Evolutionary conservation across 768 basidiomycete genomes (phyloP).

Genomic region (Auriscalpium microsporum): DNA sequence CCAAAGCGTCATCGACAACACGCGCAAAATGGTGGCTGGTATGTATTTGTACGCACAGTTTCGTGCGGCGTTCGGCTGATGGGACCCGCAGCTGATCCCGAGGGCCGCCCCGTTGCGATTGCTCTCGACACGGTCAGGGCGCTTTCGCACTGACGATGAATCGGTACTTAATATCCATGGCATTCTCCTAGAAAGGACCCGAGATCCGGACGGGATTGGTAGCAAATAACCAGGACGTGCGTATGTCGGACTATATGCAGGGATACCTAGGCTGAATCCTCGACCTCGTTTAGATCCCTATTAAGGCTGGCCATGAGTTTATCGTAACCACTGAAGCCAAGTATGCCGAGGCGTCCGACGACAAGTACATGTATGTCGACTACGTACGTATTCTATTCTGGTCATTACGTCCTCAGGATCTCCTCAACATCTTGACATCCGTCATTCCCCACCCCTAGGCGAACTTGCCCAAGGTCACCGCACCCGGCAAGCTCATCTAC

Average conservation of each 20-base stretch:
- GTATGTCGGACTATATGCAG: conserved; percentile 19
- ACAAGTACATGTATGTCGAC: conserved; percentile 85
- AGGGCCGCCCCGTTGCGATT: conserved; percentile 90
- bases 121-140: conserved; percentile 87
- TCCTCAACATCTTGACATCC: not conserved
- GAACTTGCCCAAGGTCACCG: conserved; percentile 92
- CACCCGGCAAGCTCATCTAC: conserved; percentile 95
- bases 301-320: conserved; percentile 92
- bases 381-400: conserved; percentile 52
- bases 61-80: conserved; percentile 5
- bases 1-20: conserved; percentile 98
- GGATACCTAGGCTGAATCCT: conserved; percentile 3
- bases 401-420: not conserved
- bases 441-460: conserved; percentile 37
- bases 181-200: conserved; percentile 77
- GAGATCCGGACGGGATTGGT: conserved; percentile 98
- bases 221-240: conserved; percentile 75
- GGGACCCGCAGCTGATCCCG: conserved; percentile 43
- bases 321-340: conserved; percentile 77
- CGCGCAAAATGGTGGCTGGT: conserved; percentile 78
- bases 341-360: conserved; percentile 71
- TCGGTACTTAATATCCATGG: not conserved
- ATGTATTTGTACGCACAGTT: conserved; percentile 18
- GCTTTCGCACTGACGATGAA: not conserved
- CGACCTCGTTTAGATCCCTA: conserved; percentile 47